phyloP scores from a whole-genome alignment of 257 asterid species.

The Echites panduratus region DNA sequence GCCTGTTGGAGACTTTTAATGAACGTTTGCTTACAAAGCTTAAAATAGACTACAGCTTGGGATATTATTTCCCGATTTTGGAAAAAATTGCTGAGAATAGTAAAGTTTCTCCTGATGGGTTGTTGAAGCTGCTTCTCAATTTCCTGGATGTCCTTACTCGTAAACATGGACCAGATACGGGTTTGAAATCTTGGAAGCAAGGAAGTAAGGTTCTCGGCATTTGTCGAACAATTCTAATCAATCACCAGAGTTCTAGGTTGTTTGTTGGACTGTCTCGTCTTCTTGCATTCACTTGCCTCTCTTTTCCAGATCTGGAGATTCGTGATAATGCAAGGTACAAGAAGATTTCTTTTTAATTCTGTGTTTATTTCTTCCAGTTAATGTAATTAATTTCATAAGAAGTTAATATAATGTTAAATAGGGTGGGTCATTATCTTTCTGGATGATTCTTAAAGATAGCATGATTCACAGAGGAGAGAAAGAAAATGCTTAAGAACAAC shows the following conservation, averaged over 20 bases:
- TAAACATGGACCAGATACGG: constrained; percentile 81
- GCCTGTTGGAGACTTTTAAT: constrained; percentile 66
- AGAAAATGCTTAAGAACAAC: neutral
- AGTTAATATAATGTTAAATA: neutral
- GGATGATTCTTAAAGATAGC: neutral
- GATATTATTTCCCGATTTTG: constrained; percentile 69
- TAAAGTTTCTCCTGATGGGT: constrained; percentile 66
- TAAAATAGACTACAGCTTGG: constrained; percentile 64
- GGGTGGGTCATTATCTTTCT: neutral
- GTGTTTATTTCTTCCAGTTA: neutral
- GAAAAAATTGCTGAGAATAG: constrained; percentile 71
- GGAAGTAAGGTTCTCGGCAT: constrained; percentile 82
- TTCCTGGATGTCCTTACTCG: constrained; percentile 61
- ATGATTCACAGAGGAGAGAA: neutral
- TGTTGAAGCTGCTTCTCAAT: constrained; percentile 64
- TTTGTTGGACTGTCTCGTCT: constrained; percentile 64
- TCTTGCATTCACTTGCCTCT: constrained; percentile 63
- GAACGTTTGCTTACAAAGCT: constrained; percentile 66
- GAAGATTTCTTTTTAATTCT: neutral
- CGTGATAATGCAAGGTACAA: constrained; percentile 86
- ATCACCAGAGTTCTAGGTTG: constrained; percentile 76
- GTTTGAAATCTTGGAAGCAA: constrained; percentile 75
- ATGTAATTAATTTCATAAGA: neutral
- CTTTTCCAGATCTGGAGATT: constrained; percentile 92
- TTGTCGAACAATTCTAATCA: constrained; percentile 80